Conservation (phyloP, 2,329 filamentous ascomycete species). For the Diaporthe ampelina region DNA sequence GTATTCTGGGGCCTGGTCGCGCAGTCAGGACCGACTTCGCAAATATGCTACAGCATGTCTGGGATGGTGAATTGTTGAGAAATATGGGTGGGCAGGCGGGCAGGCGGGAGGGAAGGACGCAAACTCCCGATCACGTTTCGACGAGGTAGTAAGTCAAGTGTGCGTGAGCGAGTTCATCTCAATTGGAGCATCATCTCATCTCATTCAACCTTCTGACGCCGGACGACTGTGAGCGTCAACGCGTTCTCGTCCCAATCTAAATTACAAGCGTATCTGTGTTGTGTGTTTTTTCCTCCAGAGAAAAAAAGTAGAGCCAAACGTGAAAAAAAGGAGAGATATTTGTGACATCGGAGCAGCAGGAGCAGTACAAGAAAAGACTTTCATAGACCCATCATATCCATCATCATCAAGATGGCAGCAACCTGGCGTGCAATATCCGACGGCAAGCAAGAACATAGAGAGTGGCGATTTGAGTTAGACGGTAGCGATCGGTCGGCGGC, state of each 20-base stretch:
- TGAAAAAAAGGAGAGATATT: slow-evolving; percentile 1
- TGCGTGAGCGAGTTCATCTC: slow-evolving; percentile 11
- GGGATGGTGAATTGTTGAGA: background rate
- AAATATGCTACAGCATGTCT: too few species aligned
- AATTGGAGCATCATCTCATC: slow-evolving; percentile 18
- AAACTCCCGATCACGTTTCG: background rate
- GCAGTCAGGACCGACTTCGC: background rate
- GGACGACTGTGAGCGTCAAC: slow-evolving; percentile 30
- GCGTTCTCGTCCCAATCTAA: slow-evolving; percentile 29
- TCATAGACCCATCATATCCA: slow-evolving; percentile 30
- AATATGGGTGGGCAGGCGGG: too few species aligned
- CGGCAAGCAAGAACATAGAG: slow-evolving; percentile 19
- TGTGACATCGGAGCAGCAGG: slow-evolving; percentile 28
- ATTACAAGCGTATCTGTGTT: slow-evolving; percentile 35
- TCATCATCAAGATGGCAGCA: slow-evolving; percentile 27
- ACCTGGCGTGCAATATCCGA: slow-evolving; percentile 28
- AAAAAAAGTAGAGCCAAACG: background rate
- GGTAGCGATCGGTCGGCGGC: slow-evolving; percentile 30
- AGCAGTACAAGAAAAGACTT: slow-evolving; percentile 23
- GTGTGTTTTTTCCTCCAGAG: slow-evolving; percentile 22
- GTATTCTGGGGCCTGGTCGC: background rate
- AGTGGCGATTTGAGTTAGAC: slow-evolving; percentile 10
- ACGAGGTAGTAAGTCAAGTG: background rate
- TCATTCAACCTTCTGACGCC: slow-evolving; percentile 17
- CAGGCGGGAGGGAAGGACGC: background rate